Percentiles rank a stretch among this genome's conserved stretches.
Conservation (phyloP, 352 stramenopile species). For the Pythium folliculosum region DNA sequence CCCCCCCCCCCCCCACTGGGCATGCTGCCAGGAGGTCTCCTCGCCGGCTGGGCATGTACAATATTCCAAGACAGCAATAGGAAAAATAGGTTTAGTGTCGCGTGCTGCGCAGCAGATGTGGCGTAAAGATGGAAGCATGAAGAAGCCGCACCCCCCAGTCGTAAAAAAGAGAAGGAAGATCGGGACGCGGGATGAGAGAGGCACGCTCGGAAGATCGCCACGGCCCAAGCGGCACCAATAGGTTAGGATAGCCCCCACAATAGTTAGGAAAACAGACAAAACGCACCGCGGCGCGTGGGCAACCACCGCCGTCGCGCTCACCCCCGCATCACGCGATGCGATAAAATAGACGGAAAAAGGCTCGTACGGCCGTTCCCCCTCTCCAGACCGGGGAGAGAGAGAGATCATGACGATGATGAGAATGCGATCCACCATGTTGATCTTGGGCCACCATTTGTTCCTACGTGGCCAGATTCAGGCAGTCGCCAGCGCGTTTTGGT, state of each 20-base stretch:
- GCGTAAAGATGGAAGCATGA: constrained; percentile 14
- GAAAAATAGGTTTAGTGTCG: constrained; percentile 22
- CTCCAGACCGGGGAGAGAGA: no score
- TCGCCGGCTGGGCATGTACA: background rate
- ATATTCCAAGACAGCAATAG: constrained; percentile 16
- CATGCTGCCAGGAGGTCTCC: background rate
- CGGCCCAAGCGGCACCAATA: constrained; percentile 10
- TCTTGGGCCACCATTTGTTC: no score
- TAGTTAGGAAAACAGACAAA: constrained; percentile 6
- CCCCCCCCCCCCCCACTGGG: no score
- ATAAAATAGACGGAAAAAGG: constrained; percentile 10
- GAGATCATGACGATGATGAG: background rate
- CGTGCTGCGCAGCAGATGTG: constrained; percentile 11
- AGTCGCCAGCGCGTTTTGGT: constrained; percentile 15
- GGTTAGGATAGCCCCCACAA: constrained; percentile 17
- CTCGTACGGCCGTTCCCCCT: no score
- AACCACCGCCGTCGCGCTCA: no score
- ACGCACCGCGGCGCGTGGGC: background rate
- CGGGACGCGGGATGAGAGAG: background rate
- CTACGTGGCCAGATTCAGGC: background rate
- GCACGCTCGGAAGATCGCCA: constrained; percentile 13
- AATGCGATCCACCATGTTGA: background rate
- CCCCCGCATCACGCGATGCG: background rate
- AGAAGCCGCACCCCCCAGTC: background rate
- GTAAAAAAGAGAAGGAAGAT: constrained; percentile 13